Evolutionary conservation across 2,329 filamentous ascomycete species (phyloP).

Genomic region (Aspergillus ruber): DNA sequence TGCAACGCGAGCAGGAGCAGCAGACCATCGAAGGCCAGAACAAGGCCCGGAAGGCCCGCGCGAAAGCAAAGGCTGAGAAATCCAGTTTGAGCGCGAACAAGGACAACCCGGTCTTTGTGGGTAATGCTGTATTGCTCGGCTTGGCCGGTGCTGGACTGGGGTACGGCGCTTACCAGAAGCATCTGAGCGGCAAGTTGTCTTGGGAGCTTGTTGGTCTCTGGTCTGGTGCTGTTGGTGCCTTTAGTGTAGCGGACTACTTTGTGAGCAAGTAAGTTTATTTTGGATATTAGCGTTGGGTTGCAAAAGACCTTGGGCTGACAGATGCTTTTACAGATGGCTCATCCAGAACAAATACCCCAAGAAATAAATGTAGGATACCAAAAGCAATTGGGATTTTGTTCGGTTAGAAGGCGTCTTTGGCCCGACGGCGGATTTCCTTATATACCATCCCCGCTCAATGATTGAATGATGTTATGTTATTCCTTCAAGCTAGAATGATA

Average conservation of each 20-base stretch:
- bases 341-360: constrained; percentile 47
- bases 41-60: constrained; percentile 26
- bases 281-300: background rate
- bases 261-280: constrained; percentile 43
- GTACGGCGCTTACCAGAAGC: constrained; percentile 44
- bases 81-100: constrained; percentile 33
- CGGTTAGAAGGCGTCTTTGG: background rate
- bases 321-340: constrained; percentile 35
- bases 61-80: constrained; percentile 23
- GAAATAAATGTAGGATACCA: constrained; percentile 28
- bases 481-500: too few relatives aligned
- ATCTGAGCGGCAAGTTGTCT: constrained; percentile 39
- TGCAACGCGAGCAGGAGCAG: constrained; percentile 35
- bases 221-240: constrained; percentile 38
- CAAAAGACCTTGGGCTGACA: constrained; percentile 8
- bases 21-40: constrained; percentile 21
- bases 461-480: too few relatives aligned
- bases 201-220: constrained; percentile 40
- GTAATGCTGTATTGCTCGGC: constrained; percentile 40
- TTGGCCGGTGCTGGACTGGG: constrained; percentile 38
- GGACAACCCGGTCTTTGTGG: constrained; percentile 43
- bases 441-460: too few relatives aligned
- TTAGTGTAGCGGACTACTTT: constrained; percentile 43
- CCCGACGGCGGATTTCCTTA: background rate
- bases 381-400: background rate